Evolutionary conservation across 2,329 filamentous ascomycete species (phyloP).

Genomic region (Calonectria fujianensis): DNA sequence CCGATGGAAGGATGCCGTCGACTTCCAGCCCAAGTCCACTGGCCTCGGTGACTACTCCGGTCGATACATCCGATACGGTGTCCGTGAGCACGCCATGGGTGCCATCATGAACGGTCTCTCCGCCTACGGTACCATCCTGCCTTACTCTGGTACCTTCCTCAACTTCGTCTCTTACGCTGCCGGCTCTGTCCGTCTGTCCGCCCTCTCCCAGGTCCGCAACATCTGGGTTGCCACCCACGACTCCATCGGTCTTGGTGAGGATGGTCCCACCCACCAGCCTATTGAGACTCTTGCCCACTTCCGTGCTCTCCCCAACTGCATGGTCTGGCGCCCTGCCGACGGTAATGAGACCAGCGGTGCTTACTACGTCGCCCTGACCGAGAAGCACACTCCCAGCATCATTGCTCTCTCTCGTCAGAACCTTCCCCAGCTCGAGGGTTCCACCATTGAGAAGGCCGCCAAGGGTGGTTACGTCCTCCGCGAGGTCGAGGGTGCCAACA

Average conservation of each 20-base stretch:
- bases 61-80: conserved; percentile 94
- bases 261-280: conserved; percentile 98
- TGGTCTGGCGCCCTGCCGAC: conserved; percentile 99
- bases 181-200: conserved; percentile 94
- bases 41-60: conserved; percentile 93
- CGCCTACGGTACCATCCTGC: conserved; percentile 95
- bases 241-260: conserved; percentile 99
- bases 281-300: conserved; percentile 99
- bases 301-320: conserved; percentile 98
- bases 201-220: conserved; percentile 90
- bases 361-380: conserved; percentile 95
- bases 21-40: conserved; percentile 94
- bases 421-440: conserved; percentile 97
- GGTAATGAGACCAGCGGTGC: conserved; percentile 98
- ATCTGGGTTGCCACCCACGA: conserved; percentile 99
- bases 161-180: conserved; percentile 99
- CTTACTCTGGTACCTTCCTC: conserved; percentile 96
- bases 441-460: conserved; percentile 89
- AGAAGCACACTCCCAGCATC: conserved; percentile 93
- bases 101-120: conserved; percentile 96
- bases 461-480: conserved; percentile 97
- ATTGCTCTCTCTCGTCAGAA: conserved; percentile 98
- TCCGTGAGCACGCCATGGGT: conserved; percentile 94
- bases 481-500: conserved; percentile 87
- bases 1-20: conserved; percentile 95